A percentile compares a stretch with the other conserved stretches of the same genome.
These are phyloP conservation scores for Fusarium graminum DNA, from an alignment of 2,329 filamentous ascomycete species.

Conservation along the genomic window DNA sequence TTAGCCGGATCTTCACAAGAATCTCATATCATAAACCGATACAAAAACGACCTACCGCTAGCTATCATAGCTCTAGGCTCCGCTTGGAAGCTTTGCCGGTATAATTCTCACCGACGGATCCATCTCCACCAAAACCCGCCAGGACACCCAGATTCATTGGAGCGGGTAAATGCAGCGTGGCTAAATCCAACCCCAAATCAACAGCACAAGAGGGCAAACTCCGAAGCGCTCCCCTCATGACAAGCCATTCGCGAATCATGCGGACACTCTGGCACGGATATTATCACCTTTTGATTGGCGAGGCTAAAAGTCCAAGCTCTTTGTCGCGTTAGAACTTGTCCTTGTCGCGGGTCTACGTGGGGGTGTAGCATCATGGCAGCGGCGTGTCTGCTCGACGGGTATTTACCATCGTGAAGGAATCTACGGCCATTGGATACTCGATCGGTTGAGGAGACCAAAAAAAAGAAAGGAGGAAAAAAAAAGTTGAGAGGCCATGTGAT, in stretches of 20 bases:
- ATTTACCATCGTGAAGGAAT: conserved; percentile 10
- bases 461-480: not conserved
- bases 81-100: conserved; percentile 19
- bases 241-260: conserved; percentile 18
- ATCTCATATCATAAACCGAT: not conserved
- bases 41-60: not conserved
- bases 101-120: conserved; percentile 37
- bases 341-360: conserved; percentile 18
- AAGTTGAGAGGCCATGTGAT: conserved; percentile 29
- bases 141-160: conserved; percentile 14
- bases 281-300: conserved; percentile 38
- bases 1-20: not conserved
- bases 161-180: conserved; percentile 36
- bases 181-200: conserved; percentile 12
- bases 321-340: not conserved
- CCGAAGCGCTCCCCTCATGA: conserved; percentile 44
- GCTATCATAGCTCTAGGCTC: conserved; percentile 18
- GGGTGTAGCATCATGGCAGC: conserved; percentile 24
- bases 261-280: conserved; percentile 19
- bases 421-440: conserved; percentile 6
- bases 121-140: conserved; percentile 8
- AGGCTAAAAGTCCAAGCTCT: conserved; percentile 27
- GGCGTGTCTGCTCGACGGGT: conserved; percentile 4
- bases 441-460: conserved; percentile 1
- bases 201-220: not conserved